Evolutionary conservation across 2,329 filamentous ascomycete species (phyloP).

Genomic region (Sporothrix variecibatus): DNA sequence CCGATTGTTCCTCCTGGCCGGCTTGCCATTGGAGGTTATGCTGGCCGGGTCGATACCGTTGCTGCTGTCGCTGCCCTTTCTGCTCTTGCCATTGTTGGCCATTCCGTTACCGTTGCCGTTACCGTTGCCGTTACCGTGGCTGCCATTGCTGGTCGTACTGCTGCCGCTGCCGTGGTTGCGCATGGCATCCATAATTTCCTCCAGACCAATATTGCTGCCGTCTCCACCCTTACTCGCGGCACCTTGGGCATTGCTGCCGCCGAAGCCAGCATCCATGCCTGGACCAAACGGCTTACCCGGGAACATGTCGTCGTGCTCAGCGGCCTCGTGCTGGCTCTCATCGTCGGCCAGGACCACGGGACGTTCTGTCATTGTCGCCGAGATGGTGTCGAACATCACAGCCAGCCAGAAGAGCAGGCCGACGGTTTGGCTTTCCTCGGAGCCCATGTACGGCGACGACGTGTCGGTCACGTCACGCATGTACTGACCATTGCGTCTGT

Average conservation of each 20-base stretch:
- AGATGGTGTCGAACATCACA: slow-evolving; percentile 61
- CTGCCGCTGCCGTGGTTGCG: neutral
- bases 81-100: neutral
- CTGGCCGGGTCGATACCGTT: neutral
- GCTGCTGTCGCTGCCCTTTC: neutral
- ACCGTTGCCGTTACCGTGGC: neutral
- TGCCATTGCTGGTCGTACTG: neutral
- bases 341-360: slow-evolving; percentile 44
- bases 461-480: slow-evolving; percentile 22
- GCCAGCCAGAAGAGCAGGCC: slow-evolving; percentile 59
- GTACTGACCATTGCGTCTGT: neutral
- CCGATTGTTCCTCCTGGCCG: slow-evolving; percentile 25
- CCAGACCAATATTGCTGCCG: neutral
- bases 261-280: neutral
- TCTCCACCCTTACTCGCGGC: neutral
- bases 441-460: neutral
- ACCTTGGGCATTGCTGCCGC: neutral
- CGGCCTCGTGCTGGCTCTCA: slow-evolving; percentile 43
- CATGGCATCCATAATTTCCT: neutral
- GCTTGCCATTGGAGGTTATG: slow-evolving; percentile 13
- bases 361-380: slow-evolving; percentile 52
- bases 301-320: slow-evolving; percentile 29
- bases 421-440: slow-evolving; percentile 46
- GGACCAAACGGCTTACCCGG: slow-evolving; percentile 26
- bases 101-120: neutral